phyloP scores from a whole-genome alignment of 1,284 basidiomycete genomes.

The Trichosporon ovoides region DNA sequence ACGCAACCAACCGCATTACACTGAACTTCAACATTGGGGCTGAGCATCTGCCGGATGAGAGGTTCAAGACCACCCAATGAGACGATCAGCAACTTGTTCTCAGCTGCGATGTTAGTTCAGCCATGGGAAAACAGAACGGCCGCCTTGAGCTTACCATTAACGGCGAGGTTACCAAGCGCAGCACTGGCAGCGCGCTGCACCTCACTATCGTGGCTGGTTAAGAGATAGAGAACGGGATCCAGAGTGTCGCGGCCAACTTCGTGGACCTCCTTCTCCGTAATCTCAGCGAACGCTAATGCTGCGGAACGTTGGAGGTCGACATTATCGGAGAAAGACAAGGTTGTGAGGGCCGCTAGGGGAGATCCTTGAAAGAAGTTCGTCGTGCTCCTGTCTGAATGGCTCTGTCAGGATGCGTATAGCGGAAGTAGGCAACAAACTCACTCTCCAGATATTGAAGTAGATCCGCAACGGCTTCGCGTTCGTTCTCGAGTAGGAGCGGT shows the following conservation, averaged over 20 bases:
- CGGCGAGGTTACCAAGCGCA: conserved; percentile 96
- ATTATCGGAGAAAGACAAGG: conserved; percentile 97
- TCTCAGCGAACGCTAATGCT: conserved; percentile 97
- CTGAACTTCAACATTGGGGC: conserved; percentile 98
- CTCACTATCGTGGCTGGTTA: conserved; percentile 97
- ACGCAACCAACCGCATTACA: conserved; percentile 99
- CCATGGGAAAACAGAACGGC: not conserved
- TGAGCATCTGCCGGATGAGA: conserved; percentile 97
- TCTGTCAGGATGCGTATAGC: not conserved
- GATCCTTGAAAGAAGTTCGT: conserved; percentile 95
- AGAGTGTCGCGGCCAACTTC: conserved; percentile 97
- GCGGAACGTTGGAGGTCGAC: conserved; percentile 98
- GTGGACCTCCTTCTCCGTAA: conserved; percentile 98
- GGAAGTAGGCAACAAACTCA: conserved; percentile 50
- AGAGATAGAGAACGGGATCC: conserved; percentile 94
- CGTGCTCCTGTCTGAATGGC: conserved; percentile 73
- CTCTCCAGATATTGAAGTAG: conserved; percentile 96
- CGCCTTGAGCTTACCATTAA: conserved; percentile 70
- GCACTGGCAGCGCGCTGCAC: conserved; percentile 97
- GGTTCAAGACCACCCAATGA: conserved; percentile 97
- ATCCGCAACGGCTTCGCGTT: conserved; percentile 97
- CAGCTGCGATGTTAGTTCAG: conserved; percentile 62
- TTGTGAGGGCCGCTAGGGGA: conserved; percentile 91
- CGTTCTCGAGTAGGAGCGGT: conserved; percentile 91
- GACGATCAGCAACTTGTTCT: conserved; percentile 98